These are phyloP conservation scores for Aspergillus pseudoviridinutans DNA, from an alignment of 2,329 filamentous ascomycete genomes.

Conservation along the genomic window DNA sequence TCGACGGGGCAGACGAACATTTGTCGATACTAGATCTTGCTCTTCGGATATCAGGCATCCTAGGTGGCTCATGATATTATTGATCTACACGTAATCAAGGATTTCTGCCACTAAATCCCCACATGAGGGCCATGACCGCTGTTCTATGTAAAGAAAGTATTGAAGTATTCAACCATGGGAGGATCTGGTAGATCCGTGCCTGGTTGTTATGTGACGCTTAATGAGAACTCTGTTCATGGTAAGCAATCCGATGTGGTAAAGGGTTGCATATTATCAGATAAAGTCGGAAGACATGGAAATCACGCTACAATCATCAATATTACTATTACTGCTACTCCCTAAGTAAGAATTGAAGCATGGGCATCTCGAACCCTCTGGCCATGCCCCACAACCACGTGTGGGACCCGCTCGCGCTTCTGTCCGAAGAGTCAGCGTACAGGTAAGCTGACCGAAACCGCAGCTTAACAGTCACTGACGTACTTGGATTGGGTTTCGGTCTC, in stretches of 20 bases:
- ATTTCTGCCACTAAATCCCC: neutral
- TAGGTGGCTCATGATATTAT: constrained; percentile 39
- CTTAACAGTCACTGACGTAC: neutral
- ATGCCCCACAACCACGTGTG: neutral
- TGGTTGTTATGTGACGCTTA: neutral
- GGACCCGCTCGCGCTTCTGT: neutral
- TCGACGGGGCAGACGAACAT: constrained; percentile 95
- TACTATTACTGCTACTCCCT: neutral
- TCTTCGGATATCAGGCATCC: constrained; percentile 71
- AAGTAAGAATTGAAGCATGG: neutral
- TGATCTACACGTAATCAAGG: constrained; percentile 4
- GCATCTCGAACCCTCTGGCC: neutral
- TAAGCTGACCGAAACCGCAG: neutral
- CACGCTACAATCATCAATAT: neutral
- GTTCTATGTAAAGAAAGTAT: neutral
- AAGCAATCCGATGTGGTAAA: neutral
- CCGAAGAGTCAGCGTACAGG: neutral
- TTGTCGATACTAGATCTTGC: constrained; percentile 82
- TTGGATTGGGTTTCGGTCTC: neutral
- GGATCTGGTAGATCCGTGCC: too few species aligned
- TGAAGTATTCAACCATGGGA: neutral
- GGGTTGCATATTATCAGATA: neutral
- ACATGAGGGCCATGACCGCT: neutral
- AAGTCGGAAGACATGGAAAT: neutral
- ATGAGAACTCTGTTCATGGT: neutral